phyloP scores from a whole-genome alignment of 2,329 filamentous ascomycete species.

The Epichloe scottii region DNA sequence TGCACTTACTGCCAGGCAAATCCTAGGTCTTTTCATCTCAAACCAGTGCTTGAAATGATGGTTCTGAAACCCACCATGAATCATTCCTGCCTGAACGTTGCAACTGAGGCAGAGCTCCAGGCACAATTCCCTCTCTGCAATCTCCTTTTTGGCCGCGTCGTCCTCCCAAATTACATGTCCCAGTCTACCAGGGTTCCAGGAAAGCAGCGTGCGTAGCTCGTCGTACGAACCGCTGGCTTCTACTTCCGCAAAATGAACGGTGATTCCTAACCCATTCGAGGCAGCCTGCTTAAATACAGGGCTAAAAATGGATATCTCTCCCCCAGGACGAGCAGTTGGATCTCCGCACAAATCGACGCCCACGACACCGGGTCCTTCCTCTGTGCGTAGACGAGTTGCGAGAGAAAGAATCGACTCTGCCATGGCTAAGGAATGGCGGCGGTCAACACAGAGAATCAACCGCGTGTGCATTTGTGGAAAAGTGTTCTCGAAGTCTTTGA shows the following conservation, averaged over 20 bases:
- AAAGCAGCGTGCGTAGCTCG: slow-evolving; percentile 53
- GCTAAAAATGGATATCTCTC: slow-evolving; percentile 47
- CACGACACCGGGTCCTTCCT: slow-evolving; percentile 45
- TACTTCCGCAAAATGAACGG: slow-evolving; percentile 68
- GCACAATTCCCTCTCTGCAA: slow-evolving; percentile 39
- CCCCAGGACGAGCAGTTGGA: slow-evolving; percentile 38
- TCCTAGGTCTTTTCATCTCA: slow-evolving; percentile 40
- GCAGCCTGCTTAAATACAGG: slow-evolving; percentile 46
- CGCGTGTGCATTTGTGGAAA: slow-evolving; percentile 39
- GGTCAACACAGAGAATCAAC: slow-evolving; percentile 65
- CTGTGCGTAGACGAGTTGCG: slow-evolving; percentile 33
- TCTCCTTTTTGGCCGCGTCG: slow-evolving; percentile 43
- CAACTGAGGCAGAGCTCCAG: slow-evolving; percentile 70
- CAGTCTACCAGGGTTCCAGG: slow-evolving; percentile 53
- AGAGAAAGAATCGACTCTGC: slow-evolving; percentile 54
- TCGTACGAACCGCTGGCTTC: slow-evolving; percentile 38
- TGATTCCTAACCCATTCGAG: slow-evolving; percentile 44
- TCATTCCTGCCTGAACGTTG: slow-evolving; percentile 67
- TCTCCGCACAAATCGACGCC: slow-evolving; percentile 72
- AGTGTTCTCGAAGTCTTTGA: slow-evolving; percentile 36
- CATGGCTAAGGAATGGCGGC: slow-evolving; percentile 44
- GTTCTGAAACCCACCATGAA: slow-evolving; percentile 48
- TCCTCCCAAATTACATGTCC: slow-evolving; percentile 71
- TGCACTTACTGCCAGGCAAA: slow-evolving; percentile 55
- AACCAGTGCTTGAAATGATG: slow-evolving; percentile 73